Percentiles rank a stretch among this genome's conserved stretches.
Evolutionary conservation across 2,329 filamentous ascomycete species (phyloP).

Genomic region (Hypoxylon sp.): DNA sequence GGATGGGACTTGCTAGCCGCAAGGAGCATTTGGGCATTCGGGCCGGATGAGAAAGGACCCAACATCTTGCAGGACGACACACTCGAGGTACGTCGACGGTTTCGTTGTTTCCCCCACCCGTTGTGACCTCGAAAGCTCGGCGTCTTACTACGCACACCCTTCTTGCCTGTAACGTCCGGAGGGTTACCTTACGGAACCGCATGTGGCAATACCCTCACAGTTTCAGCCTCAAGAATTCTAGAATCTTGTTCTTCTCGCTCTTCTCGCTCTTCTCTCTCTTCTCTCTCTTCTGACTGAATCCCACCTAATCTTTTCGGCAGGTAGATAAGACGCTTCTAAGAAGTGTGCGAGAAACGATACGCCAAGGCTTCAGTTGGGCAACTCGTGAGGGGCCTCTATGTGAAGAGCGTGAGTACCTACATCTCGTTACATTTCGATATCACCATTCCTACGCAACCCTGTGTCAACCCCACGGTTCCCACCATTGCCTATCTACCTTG

Average conservation of each 20-base stretch:
- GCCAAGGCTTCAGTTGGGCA: slow-evolving; percentile 97
- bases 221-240: slow-evolving; percentile 45
- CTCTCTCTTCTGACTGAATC: slow-evolving; percentile 29
- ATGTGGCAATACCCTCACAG: slow-evolving; percentile 41
- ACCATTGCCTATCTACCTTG: slow-evolving; percentile 28
- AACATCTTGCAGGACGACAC: slow-evolving; percentile 99
- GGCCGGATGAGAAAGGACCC: slow-evolving; percentile 91
- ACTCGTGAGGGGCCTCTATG: slow-evolving; percentile 94
- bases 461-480: slow-evolving; percentile 37
- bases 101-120: slow-evolving; percentile 33
- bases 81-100: slow-evolving; percentile 71
- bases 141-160: slow-evolving; percentile 45
- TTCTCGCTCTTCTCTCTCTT: slow-evolving; percentile 22
- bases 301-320: slow-evolving; percentile 57
- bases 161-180: slow-evolving; percentile 29
- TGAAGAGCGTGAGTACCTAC: slow-evolving; percentile 84
- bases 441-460: slow-evolving; percentile 36
- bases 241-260: slow-evolving; percentile 31
- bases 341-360: slow-evolving; percentile 89
- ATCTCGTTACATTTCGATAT: slow-evolving; percentile 39
- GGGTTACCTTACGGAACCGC: slow-evolving; percentile 42
- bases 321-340: slow-evolving; percentile 92
- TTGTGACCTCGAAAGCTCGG: slow-evolving; percentile 38
- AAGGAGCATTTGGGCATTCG: slow-evolving; percentile 98
- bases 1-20: slow-evolving; percentile 96